Evolutionary conservation across 495 filamentous ascomycete genomes (phyloP).

Genomic region (Aspergillus olivimuriae): DNA sequence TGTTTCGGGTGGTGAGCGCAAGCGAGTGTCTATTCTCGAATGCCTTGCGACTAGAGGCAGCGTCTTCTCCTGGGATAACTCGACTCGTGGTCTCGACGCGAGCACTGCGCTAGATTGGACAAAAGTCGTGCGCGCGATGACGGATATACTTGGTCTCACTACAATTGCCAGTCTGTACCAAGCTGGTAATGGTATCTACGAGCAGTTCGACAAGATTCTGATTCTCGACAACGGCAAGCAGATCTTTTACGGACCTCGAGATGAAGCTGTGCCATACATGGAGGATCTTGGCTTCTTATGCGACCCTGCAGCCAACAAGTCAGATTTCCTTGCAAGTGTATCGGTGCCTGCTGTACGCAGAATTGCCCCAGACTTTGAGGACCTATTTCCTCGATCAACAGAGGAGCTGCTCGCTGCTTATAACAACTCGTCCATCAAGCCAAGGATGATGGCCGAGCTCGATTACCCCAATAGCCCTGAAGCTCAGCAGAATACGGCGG

Average conservation of each 20-base stretch:
- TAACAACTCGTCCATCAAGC: not conserved
- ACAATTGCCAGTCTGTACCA: slow-evolving; percentile 50
- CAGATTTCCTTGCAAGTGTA: slow-evolving; percentile 62
- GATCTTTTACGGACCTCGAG: slow-evolving; percentile 50
- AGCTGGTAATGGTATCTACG: slow-evolving; percentile 54
- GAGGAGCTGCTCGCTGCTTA: not conserved
- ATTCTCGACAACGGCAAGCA: slow-evolving; percentile 56
- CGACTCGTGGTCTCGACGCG: slow-evolving; percentile 54
- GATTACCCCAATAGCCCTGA: not conserved
- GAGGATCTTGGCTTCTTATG: slow-evolving; percentile 57
- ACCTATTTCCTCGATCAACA: not conserved
- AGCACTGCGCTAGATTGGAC: slow-evolving; percentile 49
- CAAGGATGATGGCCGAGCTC: not conserved
- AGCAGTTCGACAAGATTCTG: slow-evolving; percentile 58
- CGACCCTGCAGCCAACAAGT: slow-evolving; percentile 57
- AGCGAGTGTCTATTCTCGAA: slow-evolving; percentile 55
- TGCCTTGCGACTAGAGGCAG: slow-evolving; percentile 53
- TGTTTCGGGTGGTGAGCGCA: slow-evolving; percentile 73
- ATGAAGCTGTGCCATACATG: slow-evolving; percentile 58
- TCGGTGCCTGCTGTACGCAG: slow-evolving; percentile 61
- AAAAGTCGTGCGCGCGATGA: slow-evolving; percentile 39
- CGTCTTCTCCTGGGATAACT: slow-evolving; percentile 56
- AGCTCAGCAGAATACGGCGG: not conserved
- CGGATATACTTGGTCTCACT: slow-evolving; percentile 33
- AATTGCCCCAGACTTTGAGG: slow-evolving; percentile 45